Base-by-base conservation (phyloP, 805 yeast species). In the Metschnikowia kofuensis region DNA sequence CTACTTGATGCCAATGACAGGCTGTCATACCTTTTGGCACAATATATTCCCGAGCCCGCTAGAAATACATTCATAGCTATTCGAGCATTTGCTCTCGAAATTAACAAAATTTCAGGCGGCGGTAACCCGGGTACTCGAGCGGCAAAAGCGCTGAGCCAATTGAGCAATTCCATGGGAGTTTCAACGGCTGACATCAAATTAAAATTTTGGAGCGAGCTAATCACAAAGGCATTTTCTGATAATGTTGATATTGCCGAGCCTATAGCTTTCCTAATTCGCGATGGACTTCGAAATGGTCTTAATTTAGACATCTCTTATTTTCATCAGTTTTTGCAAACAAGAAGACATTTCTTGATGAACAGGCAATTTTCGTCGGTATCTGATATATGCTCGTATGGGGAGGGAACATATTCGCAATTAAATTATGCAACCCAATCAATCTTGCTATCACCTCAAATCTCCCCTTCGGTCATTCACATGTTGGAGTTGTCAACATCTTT, bases 371-470 rank as follows among this genome's bases (percentile, higher is more conserved):
- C 74, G 10, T 69, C 71, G 7, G 59, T 78, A 2, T 83, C 84
- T 38, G 80, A 78, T 38, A 74, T 89, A 52, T 85, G 90, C 44
- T 77, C 88, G 1, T 84, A 78, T 58, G 96, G 96, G 1, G 96
- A 89, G 65, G 94, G 92, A 0, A 79, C 85, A 0, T 77, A 77
- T 56, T 85, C 95, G 1, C 94, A 87, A 62, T 67, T 86, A 57
- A 83, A 83, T 57, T 88, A 89, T 57, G 66, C 84, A 13, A 72
- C 82, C 8, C 89, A 84, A 56, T 81, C 82, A 5, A 66, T 82
- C 13, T 57, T 84, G 36, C 62, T 84, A n/a, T 78, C 85, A 4
- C 82, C 82, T 1, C 65, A 70, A 2, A 68, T 83, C 7, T 75
- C 85, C 1, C 88, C 87, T 0, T 78, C 83, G 1, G 73, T 80